Percentiles rank a stretch among this genome's conserved stretches.
Evolutionary conservation across 2,329 filamentous ascomycete species (phyloP).

Genomic region (Penicillium frequentans): DNA sequence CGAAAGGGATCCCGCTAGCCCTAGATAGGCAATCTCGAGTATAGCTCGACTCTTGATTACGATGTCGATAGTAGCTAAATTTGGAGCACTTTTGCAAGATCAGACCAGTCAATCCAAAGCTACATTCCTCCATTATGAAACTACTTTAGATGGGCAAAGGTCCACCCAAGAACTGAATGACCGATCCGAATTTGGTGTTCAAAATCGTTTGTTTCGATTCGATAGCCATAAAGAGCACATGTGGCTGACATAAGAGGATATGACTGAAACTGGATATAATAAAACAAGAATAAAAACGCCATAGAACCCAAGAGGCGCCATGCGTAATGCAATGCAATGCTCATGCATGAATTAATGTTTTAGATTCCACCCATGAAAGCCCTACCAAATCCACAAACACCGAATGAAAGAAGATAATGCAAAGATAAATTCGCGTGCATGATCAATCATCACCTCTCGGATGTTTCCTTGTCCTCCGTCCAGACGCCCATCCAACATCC

Average conservation of each 20-base stretch:
- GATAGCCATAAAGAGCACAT: background rate
- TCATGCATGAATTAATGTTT: background rate
- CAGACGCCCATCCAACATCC: conserved; percentile 34
- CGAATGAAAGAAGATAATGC: background rate
- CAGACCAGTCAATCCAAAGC: too few species aligned
- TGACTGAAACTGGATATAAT: background rate
- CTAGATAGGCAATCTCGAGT: too few species aligned
- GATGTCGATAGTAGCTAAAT: too few species aligned
- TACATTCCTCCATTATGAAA: too few species aligned
- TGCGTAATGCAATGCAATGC: background rate
- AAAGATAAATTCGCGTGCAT: background rate
- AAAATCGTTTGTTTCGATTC: background rate
- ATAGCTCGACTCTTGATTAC: too few species aligned
- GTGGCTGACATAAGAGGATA: background rate
- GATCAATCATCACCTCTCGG: conserved; percentile 22
- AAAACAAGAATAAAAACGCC: background rate
- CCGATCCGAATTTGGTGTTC: background rate
- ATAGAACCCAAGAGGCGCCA: background rate
- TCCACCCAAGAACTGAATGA: too few species aligned
- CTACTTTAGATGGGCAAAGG: too few species aligned
- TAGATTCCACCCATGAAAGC: background rate
- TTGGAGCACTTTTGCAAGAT: too few species aligned
- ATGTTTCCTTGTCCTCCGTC: conserved; percentile 35
- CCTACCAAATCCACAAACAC: background rate
- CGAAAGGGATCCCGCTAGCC: too few species aligned